Evolutionary conservation across 2,329 filamentous ascomycete genomes (phyloP), one percentile per base, ranked within the genome.

Genomic region (Aphanocladium album): DNA sequence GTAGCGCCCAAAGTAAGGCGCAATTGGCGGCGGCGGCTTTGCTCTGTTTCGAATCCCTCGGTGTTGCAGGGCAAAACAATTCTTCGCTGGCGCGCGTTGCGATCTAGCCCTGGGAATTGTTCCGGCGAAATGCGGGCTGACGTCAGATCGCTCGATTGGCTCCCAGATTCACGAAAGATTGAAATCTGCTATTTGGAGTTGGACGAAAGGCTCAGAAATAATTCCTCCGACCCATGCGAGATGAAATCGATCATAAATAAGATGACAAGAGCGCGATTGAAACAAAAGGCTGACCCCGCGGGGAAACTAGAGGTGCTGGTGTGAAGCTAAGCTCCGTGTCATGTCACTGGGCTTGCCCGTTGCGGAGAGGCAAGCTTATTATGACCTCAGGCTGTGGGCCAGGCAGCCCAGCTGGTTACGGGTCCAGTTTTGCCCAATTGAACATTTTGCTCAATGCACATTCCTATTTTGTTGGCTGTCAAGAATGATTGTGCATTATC

Each of bases 121-220:
- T 55, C 45, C 23, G 9, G 27, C 8, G 25, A 52, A 46, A 35
- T 41, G 45, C 33, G 21, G 35, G 55, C 30, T 53, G 39, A 46
- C 30, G 57, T 59, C 57, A 53, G 49, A 53, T 46, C 39, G 56
- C 37, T 11, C 41, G 51, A 43, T 51, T 16, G 35, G 14, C 23
- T 58, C 19, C 23, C 35, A 43, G 46, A 51, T 50, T 43, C 35
- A 25, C 23, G 23, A 21, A 37, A 16, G 16, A n/a, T 33, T 14
- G 21, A 21, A 5, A 37, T 45, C 39, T 52, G 37, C 25, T 25
- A 21, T 19, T n/a, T 43, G 21, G 9, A 12, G 35, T 11, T 52
- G 33, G 19, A 25, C 16, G 39, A 16, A 14, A 35, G 19, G 7
- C 14, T 25, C 43, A 12, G 19, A 5, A 11, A 35, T 52, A 25